phyloP scores from a whole-genome alignment of 805 yeast genomes.

The Candida oleophila region DNA sequence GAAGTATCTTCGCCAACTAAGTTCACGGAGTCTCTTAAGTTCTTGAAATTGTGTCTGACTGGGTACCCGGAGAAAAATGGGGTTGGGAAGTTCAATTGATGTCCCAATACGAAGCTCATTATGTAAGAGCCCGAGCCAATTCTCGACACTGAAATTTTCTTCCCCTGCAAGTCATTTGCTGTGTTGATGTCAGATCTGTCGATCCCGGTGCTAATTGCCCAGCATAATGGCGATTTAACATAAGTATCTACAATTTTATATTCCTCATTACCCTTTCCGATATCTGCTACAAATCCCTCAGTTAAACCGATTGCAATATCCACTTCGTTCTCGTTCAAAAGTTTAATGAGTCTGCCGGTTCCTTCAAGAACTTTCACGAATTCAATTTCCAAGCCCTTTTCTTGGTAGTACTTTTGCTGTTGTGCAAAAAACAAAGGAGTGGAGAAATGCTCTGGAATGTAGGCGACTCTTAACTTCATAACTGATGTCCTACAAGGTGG shows the following conservation, averaged over 20 bases:
- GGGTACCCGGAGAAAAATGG: slow-evolving; percentile 56
- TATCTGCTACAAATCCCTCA: slow-evolving; percentile 85
- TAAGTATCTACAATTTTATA: slow-evolving; percentile 78
- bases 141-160: slow-evolving; percentile 74
- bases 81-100: slow-evolving; percentile 49
- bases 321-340: slow-evolving; percentile 59
- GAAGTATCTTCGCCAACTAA: slow-evolving; percentile 38
- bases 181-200: slow-evolving; percentile 53
- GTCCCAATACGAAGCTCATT: slow-evolving; percentile 83
- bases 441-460: slow-evolving; percentile 89
- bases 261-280: slow-evolving; percentile 64
- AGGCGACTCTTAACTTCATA: slow-evolving; percentile 59
- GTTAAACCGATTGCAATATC: slow-evolving; percentile 88
- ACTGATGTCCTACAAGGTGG: not conserved
- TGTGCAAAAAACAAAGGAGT: slow-evolving; percentile 80
- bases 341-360: slow-evolving; percentile 80
- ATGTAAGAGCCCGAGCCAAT: slow-evolving; percentile 91
- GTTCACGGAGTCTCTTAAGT: slow-evolving; percentile 79
- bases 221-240: slow-evolving; percentile 81
- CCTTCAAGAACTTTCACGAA: slow-evolving; percentile 78
- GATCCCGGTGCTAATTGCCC: slow-evolving; percentile 85
- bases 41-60: slow-evolving; percentile 64
- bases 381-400: slow-evolving; percentile 53
- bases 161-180: slow-evolving; percentile 56
- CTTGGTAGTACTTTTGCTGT: slow-evolving; percentile 53